A percentile compares a stretch with the other conserved stretches of the same genome.
Evolutionary conservation across 805 yeast species (phyloP).

Genomic region (Blastobotrys peoriensis): DNA sequence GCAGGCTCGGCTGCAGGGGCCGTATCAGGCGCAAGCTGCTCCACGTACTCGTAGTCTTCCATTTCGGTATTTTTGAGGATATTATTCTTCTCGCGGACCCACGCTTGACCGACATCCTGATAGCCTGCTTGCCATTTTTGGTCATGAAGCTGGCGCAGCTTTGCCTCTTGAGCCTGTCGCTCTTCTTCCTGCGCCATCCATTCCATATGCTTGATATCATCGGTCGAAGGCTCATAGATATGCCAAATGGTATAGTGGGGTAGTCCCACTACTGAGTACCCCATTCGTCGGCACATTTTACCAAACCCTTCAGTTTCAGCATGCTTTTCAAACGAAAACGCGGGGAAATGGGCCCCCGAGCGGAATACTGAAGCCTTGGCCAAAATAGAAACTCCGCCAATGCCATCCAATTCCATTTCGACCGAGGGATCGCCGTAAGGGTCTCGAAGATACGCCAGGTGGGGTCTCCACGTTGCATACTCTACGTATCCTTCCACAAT

Average conservation of each 20-base stretch:
- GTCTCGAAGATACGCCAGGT: conserved; percentile 88
- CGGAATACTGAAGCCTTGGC: conserved; percentile 83
- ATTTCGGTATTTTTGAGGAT: conserved; percentile 71
- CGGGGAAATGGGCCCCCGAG: conserved; percentile 91
- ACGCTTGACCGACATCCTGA: conserved; percentile 63
- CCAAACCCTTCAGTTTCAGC: conserved; percentile 99
- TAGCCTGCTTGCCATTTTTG: conserved; percentile 67
- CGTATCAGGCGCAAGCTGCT: conserved; percentile 19
- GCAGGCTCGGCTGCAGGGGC: conserved; percentile 1
- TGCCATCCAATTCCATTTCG: conserved; percentile 91
- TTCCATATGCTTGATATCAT: conserved; percentile 71
- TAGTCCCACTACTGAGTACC: conserved; percentile 78
- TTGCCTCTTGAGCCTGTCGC: conserved; percentile 32
- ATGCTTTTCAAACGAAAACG: conserved; percentile 90
- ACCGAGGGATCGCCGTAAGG: conserved; percentile 86
- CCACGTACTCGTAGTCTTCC: conserved; percentile 14
- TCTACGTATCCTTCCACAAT: conserved; percentile 97
- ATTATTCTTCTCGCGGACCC: conserved; percentile 66
- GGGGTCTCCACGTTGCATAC: conserved; percentile 97
- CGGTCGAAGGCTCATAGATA: conserved; percentile 90
- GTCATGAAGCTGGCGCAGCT: conserved; percentile 30
- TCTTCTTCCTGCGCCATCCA: conserved; percentile 40
- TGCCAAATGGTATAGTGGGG: conserved; percentile 98
- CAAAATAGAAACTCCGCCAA: conserved; percentile 93
- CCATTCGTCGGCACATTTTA: conserved; percentile 82